Conservation (phyloP, 176 grass and related monocot genomes). For the Hsuehochloa calcarea region DNA sequence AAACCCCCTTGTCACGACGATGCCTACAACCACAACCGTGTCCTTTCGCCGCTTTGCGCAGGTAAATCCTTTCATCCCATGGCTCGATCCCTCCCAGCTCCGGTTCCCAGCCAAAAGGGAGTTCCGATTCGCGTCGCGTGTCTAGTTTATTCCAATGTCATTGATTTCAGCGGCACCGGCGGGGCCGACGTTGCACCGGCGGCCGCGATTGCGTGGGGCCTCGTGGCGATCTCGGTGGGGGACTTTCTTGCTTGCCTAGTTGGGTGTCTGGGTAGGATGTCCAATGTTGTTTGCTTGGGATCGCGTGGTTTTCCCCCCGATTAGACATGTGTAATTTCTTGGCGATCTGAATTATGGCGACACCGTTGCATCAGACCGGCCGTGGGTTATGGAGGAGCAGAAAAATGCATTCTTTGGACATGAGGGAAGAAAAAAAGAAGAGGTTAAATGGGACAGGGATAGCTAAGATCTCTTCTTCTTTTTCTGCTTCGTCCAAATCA, state of each 20-base stretch:
- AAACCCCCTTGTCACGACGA: slow-evolving; percentile 4
- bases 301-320: neutral
- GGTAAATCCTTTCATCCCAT: neutral
- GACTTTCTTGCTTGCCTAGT: neutral
- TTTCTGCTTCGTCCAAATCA: slow-evolving; percentile 34
- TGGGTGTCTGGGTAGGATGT: neutral
- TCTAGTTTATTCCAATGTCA: neutral
- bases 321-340: slow-evolving; percentile 17
- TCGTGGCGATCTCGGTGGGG: neutral
- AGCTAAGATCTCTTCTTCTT: no score
- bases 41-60: neutral
- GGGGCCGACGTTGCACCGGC: slow-evolving; percentile 17
- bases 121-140: neutral
- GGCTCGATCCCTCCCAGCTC: neutral
- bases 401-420: neutral
- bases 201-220: neutral
- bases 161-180: neutral
- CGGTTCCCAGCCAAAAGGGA: neutral
- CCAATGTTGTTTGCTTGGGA: neutral
- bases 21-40: neutral
- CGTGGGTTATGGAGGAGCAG: neutral
- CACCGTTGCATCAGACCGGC: neutral
- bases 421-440: neutral
- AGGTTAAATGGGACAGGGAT: slow-evolving; percentile 13
- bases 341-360: slow-evolving; percentile 14